Conservation (phyloP, 2,329 filamentous ascomycete genomes). For the Cordyceps tenuipes region DNA sequence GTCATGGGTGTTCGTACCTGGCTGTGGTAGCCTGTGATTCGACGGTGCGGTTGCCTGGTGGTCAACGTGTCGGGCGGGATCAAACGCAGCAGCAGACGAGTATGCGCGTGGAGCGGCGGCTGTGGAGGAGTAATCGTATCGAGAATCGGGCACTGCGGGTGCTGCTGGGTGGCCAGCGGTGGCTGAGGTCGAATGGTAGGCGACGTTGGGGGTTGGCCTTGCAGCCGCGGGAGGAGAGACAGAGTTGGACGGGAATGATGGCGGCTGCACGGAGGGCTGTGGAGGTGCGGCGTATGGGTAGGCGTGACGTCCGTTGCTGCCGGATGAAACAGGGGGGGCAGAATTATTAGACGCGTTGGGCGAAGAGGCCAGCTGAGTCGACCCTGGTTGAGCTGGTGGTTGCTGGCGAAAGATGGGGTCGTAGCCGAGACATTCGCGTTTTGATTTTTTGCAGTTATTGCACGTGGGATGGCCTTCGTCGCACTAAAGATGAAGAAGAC, state of each 20-base stretch:
- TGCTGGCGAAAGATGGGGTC: slow-evolving; percentile 78
- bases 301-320: slow-evolving; percentile 19
- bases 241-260: slow-evolving; percentile 29
- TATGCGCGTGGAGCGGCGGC: background rate
- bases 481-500: slow-evolving; percentile 53
- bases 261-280: slow-evolving; percentile 36
- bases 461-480: slow-evolving; percentile 92
- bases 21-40: background rate
- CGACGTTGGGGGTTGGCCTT: slow-evolving; percentile 17
- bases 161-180: slow-evolving; percentile 22
- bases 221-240: slow-evolving; percentile 25
- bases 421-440: slow-evolving; percentile 79
- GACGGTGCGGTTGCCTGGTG: background rate
- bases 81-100: background rate
- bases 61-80: slow-evolving; percentile 1
- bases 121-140: slow-evolving; percentile 37
- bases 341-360: slow-evolving; percentile 13
- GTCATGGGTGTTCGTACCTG: background rate
- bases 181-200: slow-evolving; percentile 26
- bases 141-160: slow-evolving; percentile 29
- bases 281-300: slow-evolving; percentile 39
- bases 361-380: slow-evolving; percentile 36
- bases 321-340: slow-evolving; percentile 16
- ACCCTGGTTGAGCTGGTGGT: slow-evolving; percentile 63
- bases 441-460: slow-evolving; percentile 82